Conservation (phyloP, 352 stramenopile genomes). For the Pythium dissotocum region DNA sequence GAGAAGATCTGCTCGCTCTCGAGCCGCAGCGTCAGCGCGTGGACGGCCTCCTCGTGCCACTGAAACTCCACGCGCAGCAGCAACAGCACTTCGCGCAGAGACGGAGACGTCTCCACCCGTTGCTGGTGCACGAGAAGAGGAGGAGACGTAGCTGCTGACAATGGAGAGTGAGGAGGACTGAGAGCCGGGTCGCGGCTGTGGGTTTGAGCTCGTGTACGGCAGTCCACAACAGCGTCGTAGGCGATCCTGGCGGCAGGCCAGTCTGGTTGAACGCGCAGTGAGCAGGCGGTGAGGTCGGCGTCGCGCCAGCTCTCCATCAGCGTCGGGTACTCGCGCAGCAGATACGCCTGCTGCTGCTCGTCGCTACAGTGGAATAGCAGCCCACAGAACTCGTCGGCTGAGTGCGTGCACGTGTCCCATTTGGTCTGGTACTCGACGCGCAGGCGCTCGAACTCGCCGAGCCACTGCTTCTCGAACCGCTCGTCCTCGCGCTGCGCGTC, state of each 20-base stretch:
- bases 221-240: conserved; percentile 26
- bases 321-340: conserved; percentile 55
- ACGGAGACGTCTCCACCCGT: conserved; percentile 32
- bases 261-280: conserved; percentile 33
- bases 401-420: conserved; percentile 72
- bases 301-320: conserved; percentile 63
- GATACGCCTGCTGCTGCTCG: conserved; percentile 41
- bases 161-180: background rate
- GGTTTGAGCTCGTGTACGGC: background rate
- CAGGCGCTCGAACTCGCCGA: conserved; percentile 54
- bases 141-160: background rate
- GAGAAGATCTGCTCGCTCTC: conserved; percentile 41
- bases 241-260: conserved; percentile 39
- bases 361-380: conserved; percentile 56
- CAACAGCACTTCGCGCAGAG: conserved; percentile 32
- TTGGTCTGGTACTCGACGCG: conserved; percentile 45
- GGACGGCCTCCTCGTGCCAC: conserved; percentile 40
- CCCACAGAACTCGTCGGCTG: conserved; percentile 66
- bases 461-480: conserved; percentile 58
- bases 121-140: background rate
- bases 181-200: background rate
- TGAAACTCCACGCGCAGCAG: conserved; percentile 45
- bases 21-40: conserved; percentile 38
- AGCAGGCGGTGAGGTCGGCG: conserved; percentile 9
- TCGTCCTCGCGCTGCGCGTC: conserved; percentile 45